Evolutionary conservation across 352 stramenopile species (phyloP).

Genomic region (Globisporangium irregulare): DNA sequence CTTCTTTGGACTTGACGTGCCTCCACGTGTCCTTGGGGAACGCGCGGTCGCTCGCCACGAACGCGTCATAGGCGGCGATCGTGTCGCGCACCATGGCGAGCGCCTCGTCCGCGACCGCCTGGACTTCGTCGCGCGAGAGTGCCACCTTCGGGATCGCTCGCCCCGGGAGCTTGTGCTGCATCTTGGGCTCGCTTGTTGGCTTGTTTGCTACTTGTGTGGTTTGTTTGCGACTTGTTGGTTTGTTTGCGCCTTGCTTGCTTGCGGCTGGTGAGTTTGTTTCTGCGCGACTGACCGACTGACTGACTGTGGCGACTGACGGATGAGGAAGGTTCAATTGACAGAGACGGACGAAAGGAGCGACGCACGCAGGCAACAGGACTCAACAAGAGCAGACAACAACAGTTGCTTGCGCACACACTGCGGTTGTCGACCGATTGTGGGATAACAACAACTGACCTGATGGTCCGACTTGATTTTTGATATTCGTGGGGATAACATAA

Average conservation of each 20-base stretch:
- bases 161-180: slow-evolving; percentile 6
- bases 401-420: too few species aligned
- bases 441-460: too few species aligned
- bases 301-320: neutral
- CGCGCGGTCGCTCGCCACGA: slow-evolving; percentile 1
- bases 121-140: slow-evolving; percentile 10
- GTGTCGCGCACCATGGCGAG: slow-evolving; percentile 8
- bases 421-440: too few species aligned
- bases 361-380: too few species aligned
- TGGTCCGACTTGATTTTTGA: too few species aligned
- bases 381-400: too few species aligned
- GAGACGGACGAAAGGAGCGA: neutral
- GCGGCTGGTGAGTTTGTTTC: neutral
- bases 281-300: too few species aligned
- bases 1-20: slow-evolving; percentile 2
- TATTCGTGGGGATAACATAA: too few species aligned
- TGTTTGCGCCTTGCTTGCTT: neutral
- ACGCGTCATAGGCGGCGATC: slow-evolving; percentile 6
- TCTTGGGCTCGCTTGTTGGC: neutral
- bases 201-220: neutral
- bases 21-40: slow-evolving; percentile 20
- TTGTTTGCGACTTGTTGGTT: neutral
- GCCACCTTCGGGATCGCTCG: slow-evolving; percentile 5
- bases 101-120: slow-evolving; percentile 3
- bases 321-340: neutral